A percentile compares a stretch with the other conserved stretches of the same genome.
Conservation (phyloP, 768 basidiomycete genomes). For the Suillus cothurnatus region DNA sequence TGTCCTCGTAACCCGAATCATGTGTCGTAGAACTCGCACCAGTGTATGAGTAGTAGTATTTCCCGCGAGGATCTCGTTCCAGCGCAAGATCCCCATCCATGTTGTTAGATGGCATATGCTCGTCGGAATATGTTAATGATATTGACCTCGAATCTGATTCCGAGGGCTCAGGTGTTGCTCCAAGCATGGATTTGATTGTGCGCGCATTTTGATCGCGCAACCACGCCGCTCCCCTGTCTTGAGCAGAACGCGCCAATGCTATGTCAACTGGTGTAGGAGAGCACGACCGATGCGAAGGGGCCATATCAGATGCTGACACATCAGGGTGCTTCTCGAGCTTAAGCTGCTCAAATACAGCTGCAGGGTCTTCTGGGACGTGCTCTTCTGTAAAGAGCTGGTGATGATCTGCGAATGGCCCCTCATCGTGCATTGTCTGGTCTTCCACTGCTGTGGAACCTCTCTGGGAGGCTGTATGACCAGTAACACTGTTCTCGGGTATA, state of each 20-base stretch:
- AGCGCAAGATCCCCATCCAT: slow-evolving; percentile 66
- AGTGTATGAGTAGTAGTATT: slow-evolving; percentile 77
- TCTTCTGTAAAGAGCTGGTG: slow-evolving; percentile 27
- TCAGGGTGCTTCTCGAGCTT: slow-evolving; percentile 45
- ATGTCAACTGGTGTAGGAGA: slow-evolving; percentile 43
- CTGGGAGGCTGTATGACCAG: background rate
- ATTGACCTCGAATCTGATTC: slow-evolving; percentile 53
- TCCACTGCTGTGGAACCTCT: slow-evolving; percentile 1
- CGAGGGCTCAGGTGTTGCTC: slow-evolving; percentile 57
- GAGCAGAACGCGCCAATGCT: slow-evolving; percentile 47
- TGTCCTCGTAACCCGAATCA: slow-evolving; percentile 58
- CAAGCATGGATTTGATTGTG: slow-evolving; percentile 60
- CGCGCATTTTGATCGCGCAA: slow-evolving; percentile 79
- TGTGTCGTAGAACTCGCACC: slow-evolving; percentile 50
- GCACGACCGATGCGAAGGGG: slow-evolving; percentile 37
- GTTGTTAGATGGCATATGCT: slow-evolving; percentile 40
- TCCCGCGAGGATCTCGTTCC: slow-evolving; percentile 66
- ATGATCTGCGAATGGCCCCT: slow-evolving; percentile 33
- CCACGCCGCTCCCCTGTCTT: slow-evolving; percentile 79
- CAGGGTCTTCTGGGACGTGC: slow-evolving; percentile 43
- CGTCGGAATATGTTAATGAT: slow-evolving; percentile 31
- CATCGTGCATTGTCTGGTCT: slow-evolving; percentile 8
- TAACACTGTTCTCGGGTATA: slow-evolving; percentile 11
- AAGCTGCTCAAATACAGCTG: slow-evolving; percentile 57
- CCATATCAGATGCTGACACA: slow-evolving; percentile 17